Evolutionary conservation across 1,284 basidiomycete genomes (phyloP).

Genomic region (Austroboletus niveus): DNA sequence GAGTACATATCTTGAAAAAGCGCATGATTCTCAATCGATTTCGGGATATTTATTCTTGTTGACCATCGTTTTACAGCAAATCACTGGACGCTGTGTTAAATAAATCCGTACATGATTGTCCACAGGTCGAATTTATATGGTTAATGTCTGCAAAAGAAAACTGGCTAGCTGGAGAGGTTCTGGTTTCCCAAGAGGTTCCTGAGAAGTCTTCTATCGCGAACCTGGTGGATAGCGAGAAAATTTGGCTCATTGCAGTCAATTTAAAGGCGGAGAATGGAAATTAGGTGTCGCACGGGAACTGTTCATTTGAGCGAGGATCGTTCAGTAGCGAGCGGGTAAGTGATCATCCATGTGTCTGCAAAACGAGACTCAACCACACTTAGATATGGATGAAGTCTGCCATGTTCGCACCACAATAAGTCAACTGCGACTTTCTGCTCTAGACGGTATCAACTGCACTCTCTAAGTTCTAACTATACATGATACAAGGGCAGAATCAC

Average conservation of each 20-base stretch:
- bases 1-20: slow-evolving; percentile 92
- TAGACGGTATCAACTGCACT: slow-evolving; percentile 75
- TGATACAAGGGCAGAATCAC: slow-evolving; percentile 93
- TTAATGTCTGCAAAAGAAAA: slow-evolving; percentile 96
- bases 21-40: slow-evolving; percentile 74
- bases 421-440: slow-evolving; percentile 69
- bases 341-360: slow-evolving; percentile 11
- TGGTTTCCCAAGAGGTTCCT: slow-evolving; percentile 83
- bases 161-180: slow-evolving; percentile 86
- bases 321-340: slow-evolving; percentile 88
- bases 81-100: slow-evolving; percentile 81
- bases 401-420: slow-evolving; percentile 90
- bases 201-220: slow-evolving; percentile 92
- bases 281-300: slow-evolving; percentile 83
- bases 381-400: slow-evolving; percentile 99
- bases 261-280: slow-evolving; percentile 94
- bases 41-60: neutral
- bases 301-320: slow-evolving; percentile 82
- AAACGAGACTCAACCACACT: neutral
- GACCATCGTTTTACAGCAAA: slow-evolving; percentile 45
- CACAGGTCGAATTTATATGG: slow-evolving; percentile 95
- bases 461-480: slow-evolving; percentile 87
- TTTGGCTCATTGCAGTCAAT: slow-evolving; percentile 97
- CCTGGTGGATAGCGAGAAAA: slow-evolving; percentile 87
- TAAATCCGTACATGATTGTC: slow-evolving; percentile 85